Evolutionary conservation across 1,284 basidiomycete genomes (phyloP), one percentile per base, ranked within the genome.

Genomic region (Marasmius fiardii): DNA sequence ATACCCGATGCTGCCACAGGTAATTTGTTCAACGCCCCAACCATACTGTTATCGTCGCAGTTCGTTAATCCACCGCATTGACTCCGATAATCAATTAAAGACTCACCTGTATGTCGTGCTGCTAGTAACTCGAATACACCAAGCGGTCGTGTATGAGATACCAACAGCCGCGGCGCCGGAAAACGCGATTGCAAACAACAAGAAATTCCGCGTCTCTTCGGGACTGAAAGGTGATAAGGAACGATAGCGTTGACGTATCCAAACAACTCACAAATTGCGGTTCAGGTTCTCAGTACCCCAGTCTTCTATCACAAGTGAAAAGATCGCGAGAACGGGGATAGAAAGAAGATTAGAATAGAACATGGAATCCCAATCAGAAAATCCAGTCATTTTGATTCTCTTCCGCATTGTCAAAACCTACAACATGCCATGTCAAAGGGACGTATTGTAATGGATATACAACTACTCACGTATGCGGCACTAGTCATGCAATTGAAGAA

Each of bases 331-430:
- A 35, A 98, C 85, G 43, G 97, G 95, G 64, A 99, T 94, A 34
- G 93, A 97, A 50, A 99, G 79, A 52, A 98, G 72, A 73, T 99
- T 99, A 79, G 98, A 98, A 79, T 98, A 99, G 75, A 95, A 98
- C 96, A 99, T 98, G 24, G 95, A 92, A 69, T 99, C 97, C 95
- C 95, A 98, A 69, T 99, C 96, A 59, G 95, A 96, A 77, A 99
- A 99, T 39, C 93, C 93, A n/a, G 94, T 98, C 43, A 82, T 71
- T 77, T 99, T 99, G 79, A 99, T 99, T 57, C 91, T 83, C 73
- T 97, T 98, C 60, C 97, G 86, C 97, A 99, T 99, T 53, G 91
- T 82, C 54, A 99, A 80, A 43, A 95, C 90, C 93, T 94, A 60
- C 21, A 35, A 31, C 28, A 35, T 12, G 24, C 45, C 21, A 21